Evolutionary conservation across 345 rosid species (phyloP).

Genomic region (Eucalyptus rudis): DNA sequence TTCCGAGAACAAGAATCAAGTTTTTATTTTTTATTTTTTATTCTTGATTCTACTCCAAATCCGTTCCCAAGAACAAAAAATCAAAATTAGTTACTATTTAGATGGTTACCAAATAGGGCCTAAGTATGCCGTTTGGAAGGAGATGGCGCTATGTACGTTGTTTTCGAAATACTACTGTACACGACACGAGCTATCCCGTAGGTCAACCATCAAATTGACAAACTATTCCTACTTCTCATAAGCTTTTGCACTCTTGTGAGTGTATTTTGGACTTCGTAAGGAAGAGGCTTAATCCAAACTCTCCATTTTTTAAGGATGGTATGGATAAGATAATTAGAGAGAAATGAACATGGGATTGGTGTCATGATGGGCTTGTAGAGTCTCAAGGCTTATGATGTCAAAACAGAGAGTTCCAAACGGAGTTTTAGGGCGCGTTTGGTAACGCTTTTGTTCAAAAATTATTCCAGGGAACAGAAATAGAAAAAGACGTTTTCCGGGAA

Average conservation of each 20-base stretch:
- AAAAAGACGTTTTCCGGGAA: too few species aligned
- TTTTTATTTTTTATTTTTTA: too few species aligned
- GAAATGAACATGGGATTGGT: background rate
- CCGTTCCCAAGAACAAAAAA: rapidly evolving
- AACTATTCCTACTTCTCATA: background rate
- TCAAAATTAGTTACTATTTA: rapidly evolving
- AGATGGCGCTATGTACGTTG: background rate
- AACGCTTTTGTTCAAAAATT: too few species aligned
- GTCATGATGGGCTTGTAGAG: background rate
- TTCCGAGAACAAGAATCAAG: too few species aligned
- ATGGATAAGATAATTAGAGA: background rate
- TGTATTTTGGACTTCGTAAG: background rate
- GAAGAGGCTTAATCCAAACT: background rate
- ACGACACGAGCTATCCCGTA: background rate
- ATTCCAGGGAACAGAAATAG: too few species aligned
- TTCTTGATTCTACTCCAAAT: too few species aligned
- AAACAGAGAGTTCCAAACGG: background rate
- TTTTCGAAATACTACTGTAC: background rate
- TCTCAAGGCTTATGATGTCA: background rate
- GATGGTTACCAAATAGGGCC: too few species aligned
- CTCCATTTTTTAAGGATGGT: background rate
- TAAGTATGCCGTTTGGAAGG: background rate
- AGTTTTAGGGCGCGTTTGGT: background rate
- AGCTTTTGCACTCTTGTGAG: background rate
- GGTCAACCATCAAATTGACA: background rate